phyloP scores from a whole-genome alignment of 2,329 filamentous ascomycete species.

The Paramyrothecium roridum region DNA sequence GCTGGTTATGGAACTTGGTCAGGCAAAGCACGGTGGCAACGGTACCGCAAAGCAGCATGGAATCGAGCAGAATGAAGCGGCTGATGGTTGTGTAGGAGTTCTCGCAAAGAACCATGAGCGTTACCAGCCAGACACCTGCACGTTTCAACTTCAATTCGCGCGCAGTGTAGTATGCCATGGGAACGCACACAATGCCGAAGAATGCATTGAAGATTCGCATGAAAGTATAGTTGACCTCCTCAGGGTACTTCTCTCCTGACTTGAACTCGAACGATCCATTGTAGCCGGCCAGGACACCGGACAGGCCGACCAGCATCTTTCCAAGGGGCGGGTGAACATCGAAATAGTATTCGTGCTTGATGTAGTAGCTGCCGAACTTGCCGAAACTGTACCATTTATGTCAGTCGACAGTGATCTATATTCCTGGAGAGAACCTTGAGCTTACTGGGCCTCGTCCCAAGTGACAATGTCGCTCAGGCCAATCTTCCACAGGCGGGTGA shows the following conservation, averaged over 20 bases:
- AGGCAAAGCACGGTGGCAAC: constrained; percentile 96
- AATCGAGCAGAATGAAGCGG: constrained; percentile 95
- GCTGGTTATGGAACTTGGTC: constrained; percentile 91
- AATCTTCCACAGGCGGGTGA: constrained; percentile 68
- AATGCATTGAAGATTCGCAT: constrained; percentile 98
- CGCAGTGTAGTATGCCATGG: constrained; percentile 92
- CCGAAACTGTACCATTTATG: constrained; percentile 60
- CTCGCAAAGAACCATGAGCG: constrained; percentile 95
- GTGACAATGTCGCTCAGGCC: constrained; percentile 65
- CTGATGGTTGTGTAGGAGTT: constrained; percentile 99
- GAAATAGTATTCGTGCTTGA: constrained; percentile 99
- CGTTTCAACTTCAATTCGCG: constrained; percentile 84
- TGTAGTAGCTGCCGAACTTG: constrained; percentile 98
- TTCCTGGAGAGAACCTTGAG: constrained; percentile 12
- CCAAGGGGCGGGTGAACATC: constrained; percentile 86
- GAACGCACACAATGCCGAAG: constrained; percentile 89
- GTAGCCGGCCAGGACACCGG: constrained; percentile 93
- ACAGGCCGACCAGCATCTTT: constrained; percentile 97
- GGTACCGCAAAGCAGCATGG: constrained; percentile 98
- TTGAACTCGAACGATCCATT: constrained; percentile 99
- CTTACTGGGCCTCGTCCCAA: constrained; percentile 65
- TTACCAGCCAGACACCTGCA: constrained; percentile 90
- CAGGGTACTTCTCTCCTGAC: constrained; percentile 91
- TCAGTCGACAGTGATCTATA: constrained; percentile 11
- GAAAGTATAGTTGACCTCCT: constrained; percentile 93